phyloP scores from a whole-genome alignment of 1,284 basidiomycete genomes.

The Schizopora paradoxa region DNA sequence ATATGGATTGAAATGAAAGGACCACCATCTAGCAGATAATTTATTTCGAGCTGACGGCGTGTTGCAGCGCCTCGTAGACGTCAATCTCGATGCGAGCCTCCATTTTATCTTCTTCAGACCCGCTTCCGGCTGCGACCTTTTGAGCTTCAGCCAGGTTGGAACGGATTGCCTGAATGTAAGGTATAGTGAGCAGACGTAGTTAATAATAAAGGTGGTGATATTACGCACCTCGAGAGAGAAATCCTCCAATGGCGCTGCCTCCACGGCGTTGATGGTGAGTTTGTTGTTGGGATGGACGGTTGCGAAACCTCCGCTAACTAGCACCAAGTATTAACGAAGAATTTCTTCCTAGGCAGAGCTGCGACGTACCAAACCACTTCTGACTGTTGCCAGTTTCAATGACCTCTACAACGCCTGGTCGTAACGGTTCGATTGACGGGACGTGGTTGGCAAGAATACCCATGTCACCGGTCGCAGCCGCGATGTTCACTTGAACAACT shows the following conservation, averaged over 20 bases:
- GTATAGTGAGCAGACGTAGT: conserved; percentile 6
- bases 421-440: conserved; percentile 86
- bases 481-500: conserved; percentile 90
- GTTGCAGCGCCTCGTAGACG: conserved; percentile 93
- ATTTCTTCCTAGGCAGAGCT: background rate
- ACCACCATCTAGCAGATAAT: too few species aligned
- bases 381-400: conserved; percentile 79
- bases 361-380: conserved; percentile 92
- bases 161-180: conserved; percentile 76
- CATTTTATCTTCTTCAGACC: conserved; percentile 89
- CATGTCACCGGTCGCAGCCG: conserved; percentile 96
- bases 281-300: conserved; percentile 97
- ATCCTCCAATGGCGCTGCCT: conserved; percentile 89
- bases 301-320: conserved; percentile 96
- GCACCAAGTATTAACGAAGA: background rate
- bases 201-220: conserved; percentile 1
- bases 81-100: conserved; percentile 95
- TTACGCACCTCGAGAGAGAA: conserved; percentile 79
- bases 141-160: conserved; percentile 87
- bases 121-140: conserved; percentile 75
- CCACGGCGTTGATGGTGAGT: conserved; percentile 94
- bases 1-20: background rate
- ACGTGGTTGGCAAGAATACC: conserved; percentile 98
- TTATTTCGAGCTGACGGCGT: conserved; percentile 67
- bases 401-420: conserved; percentile 90